Evolutionary conservation across 345 rosid species (phyloP).

Genomic region (Eucalyptus victrix): DNA sequence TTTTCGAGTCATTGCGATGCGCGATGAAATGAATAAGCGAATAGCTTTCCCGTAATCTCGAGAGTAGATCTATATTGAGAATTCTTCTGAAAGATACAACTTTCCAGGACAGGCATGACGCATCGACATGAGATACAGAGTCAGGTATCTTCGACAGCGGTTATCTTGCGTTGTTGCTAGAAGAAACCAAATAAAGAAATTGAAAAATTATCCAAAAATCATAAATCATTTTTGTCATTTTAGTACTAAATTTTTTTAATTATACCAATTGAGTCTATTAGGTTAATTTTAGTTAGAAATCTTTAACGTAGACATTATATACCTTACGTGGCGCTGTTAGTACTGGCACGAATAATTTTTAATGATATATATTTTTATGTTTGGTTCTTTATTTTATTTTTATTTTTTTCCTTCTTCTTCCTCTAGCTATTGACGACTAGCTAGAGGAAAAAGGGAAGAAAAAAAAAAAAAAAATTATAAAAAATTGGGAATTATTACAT

Average conservation of each 20-base stretch:
- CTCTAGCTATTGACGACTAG: fast-evolving
- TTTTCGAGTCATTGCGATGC: background rate
- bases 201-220: background rate
- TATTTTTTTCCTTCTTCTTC: background rate
- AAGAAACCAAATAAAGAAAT: background rate
- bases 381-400: too few relatives aligned
- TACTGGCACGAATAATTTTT: fast-evolving
- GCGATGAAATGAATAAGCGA: background rate
- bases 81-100: background rate
- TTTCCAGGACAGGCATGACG: background rate
- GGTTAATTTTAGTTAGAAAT: too few relatives aligned
- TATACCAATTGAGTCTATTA: fast-evolving
- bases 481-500: fast-evolving
- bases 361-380: too few relatives aligned
- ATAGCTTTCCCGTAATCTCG: background rate
- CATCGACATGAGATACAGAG: fast-evolving
- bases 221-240: too few relatives aligned
- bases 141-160: background rate
- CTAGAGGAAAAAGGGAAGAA: too few relatives aligned
- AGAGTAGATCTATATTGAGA: background rate
- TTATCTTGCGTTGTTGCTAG: background rate
- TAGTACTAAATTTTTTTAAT: too few relatives aligned
- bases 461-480: too few relatives aligned
- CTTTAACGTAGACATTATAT: too few relatives aligned
- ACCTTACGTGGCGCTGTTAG: fast-evolving